Evolutionary conservation across 768 basidiomycete genomes (phyloP), one percentile per base, ranked within the genome.

Genomic region (Collybiopsis luxurians): DNA sequence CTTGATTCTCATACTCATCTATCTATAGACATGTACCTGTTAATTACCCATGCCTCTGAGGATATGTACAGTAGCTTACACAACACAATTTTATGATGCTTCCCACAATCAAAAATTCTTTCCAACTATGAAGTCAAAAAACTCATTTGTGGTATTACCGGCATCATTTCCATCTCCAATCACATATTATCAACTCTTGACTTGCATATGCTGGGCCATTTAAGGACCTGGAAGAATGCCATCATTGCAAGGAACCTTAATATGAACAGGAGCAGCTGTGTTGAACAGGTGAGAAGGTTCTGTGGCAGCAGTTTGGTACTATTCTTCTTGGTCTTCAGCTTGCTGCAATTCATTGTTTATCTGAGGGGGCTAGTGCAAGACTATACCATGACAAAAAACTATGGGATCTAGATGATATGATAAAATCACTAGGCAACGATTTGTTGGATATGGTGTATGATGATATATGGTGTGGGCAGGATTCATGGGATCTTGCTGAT

Each of bases 201-300:
- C 48, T 67, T 40, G 70, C 64, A 12, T 74, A 56, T 38, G 65
- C 64, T 1, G 68, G 66, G 0, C 64, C 67, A 17, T 68, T 55
- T 39, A 12, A 26, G 2, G 24, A 40, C 3, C 56, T 64, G 0
- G 62, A 72, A 0, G 2, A 21, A 0, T 76, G 74, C 52, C 57
- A 59, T 0, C 53, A 46, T 2, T 78, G 75, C 47, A 47, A 53
- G 0, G 62, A 72, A 36, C 42, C 62, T 2, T 66, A 66, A 1
- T 72, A 70, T 53, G 63, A 71, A 12, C 26, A 56, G 2, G 30
- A 43, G 10, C 23, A 45, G 23, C 15, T 5, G 1, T 2, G 6
- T 0, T n/a, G 49, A 15, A 62, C 59, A 6, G 53, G 44, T 7
- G 61, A 60, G 39, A 52, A 71, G 1, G 26, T 43, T 4, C 46